Evolutionary conservation across 2,329 filamentous ascomycete genomes (phyloP).

Genomic region (Paraphoma sp.): DNA sequence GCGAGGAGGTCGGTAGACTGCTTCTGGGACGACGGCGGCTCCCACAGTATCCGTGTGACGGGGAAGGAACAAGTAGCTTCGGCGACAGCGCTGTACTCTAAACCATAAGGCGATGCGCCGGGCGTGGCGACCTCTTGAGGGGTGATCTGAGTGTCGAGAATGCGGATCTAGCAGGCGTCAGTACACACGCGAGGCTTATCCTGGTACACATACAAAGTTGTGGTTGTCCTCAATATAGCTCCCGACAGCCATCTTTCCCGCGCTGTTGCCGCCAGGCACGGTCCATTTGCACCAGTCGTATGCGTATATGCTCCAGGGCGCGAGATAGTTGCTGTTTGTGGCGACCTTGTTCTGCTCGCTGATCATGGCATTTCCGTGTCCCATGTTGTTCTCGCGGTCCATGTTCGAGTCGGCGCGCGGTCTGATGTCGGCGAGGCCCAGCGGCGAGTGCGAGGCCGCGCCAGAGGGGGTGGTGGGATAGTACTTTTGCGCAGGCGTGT

Average conservation of each 20-base stretch:
- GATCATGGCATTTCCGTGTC: conserved; percentile 59
- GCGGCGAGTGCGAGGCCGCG: conserved; percentile 80
- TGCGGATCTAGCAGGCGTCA: conserved; percentile 77
- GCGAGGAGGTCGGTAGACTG: conserved; percentile 93
- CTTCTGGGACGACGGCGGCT: conserved; percentile 92
- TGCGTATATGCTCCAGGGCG: conserved; percentile 94
- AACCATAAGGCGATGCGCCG: conserved; percentile 73
- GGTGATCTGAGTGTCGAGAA: conserved; percentile 83
- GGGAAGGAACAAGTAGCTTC: conserved; percentile 98
- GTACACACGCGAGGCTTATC: background rate
- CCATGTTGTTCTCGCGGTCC: conserved; percentile 71
- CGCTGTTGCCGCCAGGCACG: conserved; percentile 70
- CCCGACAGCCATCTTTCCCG: conserved; percentile 91
- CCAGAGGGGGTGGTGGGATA: conserved; percentile 58
- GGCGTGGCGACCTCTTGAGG: conserved; percentile 72
- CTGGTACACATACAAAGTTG: conserved; percentile 77
- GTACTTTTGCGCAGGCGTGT: conserved; percentile 65
- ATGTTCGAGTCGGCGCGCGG: conserved; percentile 83
- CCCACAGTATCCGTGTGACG: conserved; percentile 93
- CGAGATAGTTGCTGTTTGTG: conserved; percentile 88
- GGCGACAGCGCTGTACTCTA: conserved; percentile 92
- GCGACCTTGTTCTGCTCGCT: conserved; percentile 72
- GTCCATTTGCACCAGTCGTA: conserved; percentile 99
- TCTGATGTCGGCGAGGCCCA: conserved; percentile 90
- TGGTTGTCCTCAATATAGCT: conserved; percentile 98